phyloP scores from a whole-genome alignment of 371 early-diverging fungal genomes.

The Amoeboaphelidium occidentale region DNA sequence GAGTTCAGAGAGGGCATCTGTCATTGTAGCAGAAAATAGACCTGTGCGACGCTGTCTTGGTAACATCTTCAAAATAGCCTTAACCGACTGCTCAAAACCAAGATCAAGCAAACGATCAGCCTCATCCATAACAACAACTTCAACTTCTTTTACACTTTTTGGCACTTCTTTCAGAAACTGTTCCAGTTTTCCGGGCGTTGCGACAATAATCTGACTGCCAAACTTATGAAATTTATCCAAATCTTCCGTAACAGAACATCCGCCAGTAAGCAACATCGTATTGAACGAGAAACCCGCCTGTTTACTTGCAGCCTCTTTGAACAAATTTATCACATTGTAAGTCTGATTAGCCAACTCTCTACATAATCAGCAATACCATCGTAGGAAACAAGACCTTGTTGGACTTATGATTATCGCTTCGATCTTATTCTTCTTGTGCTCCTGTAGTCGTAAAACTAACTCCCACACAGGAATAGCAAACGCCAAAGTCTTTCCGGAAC shows the following conservation, averaged over 20 bases:
- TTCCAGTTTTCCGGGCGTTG: slow-evolving; percentile 89
- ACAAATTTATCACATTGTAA: slow-evolving; percentile 30
- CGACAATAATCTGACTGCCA: slow-evolving; percentile 63
- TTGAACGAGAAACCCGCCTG: slow-evolving; percentile 12
- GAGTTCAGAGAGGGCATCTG: slow-evolving; percentile 60
- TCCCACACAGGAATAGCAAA: slow-evolving; percentile 92
- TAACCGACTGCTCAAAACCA: slow-evolving; percentile 65
- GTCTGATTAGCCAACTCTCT: slow-evolving; percentile 92
- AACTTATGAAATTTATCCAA: slow-evolving; percentile 22
- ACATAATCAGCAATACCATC: neutral
- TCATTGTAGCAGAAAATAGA: slow-evolving; percentile 95
- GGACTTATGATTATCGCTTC: slow-evolving; percentile 84
- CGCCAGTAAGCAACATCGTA: slow-evolving; percentile 38
- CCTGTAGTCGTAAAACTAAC: slow-evolving; percentile 34
- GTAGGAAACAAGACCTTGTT: slow-evolving; percentile 30
- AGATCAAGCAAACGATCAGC: slow-evolving; percentile 79
- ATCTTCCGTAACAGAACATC: slow-evolving; percentile 35
- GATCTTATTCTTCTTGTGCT: slow-evolving; percentile 37
- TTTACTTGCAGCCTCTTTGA: slow-evolving; percentile 11
- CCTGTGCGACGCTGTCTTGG: slow-evolving; percentile 90
- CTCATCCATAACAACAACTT: slow-evolving; percentile 78
- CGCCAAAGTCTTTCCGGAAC: slow-evolving; percentile 96
- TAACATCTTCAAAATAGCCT: slow-evolving; percentile 43
- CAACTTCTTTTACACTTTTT: slow-evolving; percentile 43
- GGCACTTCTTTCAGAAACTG: slow-evolving; percentile 38